Evolutionary conservation across 306 rosid genomes (phyloP).

Genomic region (Leucaena leucocephala): DNA sequence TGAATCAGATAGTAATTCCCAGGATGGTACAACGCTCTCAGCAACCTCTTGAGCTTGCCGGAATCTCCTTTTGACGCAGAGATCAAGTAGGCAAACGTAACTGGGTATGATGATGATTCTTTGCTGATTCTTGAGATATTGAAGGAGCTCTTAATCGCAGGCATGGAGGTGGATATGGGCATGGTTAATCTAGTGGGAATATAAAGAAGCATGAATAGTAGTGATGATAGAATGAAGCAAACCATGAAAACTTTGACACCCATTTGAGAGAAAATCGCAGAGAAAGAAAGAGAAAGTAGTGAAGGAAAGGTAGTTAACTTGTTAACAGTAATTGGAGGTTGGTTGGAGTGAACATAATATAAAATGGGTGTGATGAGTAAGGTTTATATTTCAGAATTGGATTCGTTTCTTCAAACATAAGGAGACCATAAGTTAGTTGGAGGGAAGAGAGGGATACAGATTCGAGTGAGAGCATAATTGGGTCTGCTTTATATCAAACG

Average conservation of each 20-base stretch:
- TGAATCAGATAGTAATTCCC: slow-evolving; percentile 84
- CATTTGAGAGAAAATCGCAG: slow-evolving; percentile 50
- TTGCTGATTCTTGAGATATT: slow-evolving; percentile 38
- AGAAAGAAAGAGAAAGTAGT: slow-evolving; percentile 20
- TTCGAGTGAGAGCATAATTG: slow-evolving; percentile 17
- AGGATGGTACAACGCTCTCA: slow-evolving; percentile 76
- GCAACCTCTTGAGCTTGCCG: slow-evolving; percentile 57
- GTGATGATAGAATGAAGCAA: slow-evolving; percentile 55
- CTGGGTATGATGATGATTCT: slow-evolving; percentile 51
- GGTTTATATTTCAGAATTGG: slow-evolving; percentile 37
- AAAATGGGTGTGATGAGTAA: slow-evolving; percentile 14
- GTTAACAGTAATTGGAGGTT: slow-evolving; percentile 18
- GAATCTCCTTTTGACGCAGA: slow-evolving; percentile 84
- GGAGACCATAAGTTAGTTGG: slow-evolving; percentile 42
- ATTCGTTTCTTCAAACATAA: slow-evolving; percentile 51
- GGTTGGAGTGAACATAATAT: background rate
- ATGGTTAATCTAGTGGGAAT: slow-evolving; percentile 64
- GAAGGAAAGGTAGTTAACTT: slow-evolving; percentile 20
- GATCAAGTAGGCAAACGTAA: slow-evolving; percentile 73
- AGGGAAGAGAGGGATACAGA: slow-evolving; percentile 26
- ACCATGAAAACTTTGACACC: slow-evolving; percentile 60
- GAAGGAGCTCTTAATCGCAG: slow-evolving; percentile 39
- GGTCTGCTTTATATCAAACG: slow-evolving; percentile 7
- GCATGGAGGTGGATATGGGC: slow-evolving; percentile 51
- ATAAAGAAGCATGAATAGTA: slow-evolving; percentile 51